Evolutionary conservation across 495 filamentous ascomycete species (phyloP), one percentile per base, ranked within the genome.

Genomic region (Cairneyella variabilis): DNA sequence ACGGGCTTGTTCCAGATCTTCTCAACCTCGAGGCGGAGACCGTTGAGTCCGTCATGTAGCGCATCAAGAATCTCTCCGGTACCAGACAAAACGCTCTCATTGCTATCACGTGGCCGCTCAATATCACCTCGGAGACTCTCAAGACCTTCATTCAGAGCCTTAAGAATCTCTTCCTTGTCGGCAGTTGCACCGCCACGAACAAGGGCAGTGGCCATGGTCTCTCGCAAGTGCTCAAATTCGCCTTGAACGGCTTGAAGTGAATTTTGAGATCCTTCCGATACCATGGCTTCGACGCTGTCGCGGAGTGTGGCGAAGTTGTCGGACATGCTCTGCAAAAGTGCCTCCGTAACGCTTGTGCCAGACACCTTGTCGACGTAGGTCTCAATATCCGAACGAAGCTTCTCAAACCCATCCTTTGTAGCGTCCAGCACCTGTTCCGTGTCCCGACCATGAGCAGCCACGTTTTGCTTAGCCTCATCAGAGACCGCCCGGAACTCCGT

Each of bases 341-440:
- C 86, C 56, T 90, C 83, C 53, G 90, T 90, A 5, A 77, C 78
- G 0, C 84, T 73, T 1, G 80, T 76, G 60, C 86, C 85, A 23
- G 79, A 74, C 16, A 82, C 81, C 20, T 78, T 77, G 48, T 86
- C 83, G 20, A 89, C 85, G 53, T 91, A 92, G n/a, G 68, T 71
- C 67, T 93, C 89, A 49, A 95, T 89, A 42, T 92, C 84, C 20
- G 75, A 74, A n/a, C 87, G 82, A 3, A 97, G 77, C 44, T 78
- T 80, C 57, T 91, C 88, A 32, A 96, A 77, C 2, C 89, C 89
- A 64, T 95, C 90, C 63, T 88, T 91, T 51, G 92, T 81, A 1
- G 89, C 86, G 64, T 92, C 87, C 2, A 95, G 74, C 21, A 95
- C 78, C 59, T 93, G 84, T 64, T 90, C 88, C 0, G 86, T 90